Evolutionary conservation across 2,329 filamentous ascomycete genomes (phyloP), one percentile per base, ranked within the genome.

Genomic region (Alternaria postmessia): DNA sequence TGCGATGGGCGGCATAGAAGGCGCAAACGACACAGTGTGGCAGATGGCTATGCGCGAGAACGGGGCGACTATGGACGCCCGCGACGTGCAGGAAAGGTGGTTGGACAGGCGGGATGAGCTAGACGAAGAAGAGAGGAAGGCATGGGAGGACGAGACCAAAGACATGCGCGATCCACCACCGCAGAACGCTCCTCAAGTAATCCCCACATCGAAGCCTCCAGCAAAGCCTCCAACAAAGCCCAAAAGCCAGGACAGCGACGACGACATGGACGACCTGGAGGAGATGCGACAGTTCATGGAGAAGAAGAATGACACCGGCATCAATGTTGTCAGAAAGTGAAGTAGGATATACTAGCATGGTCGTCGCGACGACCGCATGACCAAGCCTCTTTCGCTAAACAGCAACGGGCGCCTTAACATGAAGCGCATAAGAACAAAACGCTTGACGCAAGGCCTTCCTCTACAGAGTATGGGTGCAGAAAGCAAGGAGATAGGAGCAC

Each of bases 11-110:
- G 87, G 90, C 5, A 91, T 93, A 0, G 93, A 97, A 76, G 94
- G 93, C 2, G 92, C 93, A 46, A 97, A 98, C 70, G 94, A 99
- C 76, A 94, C 91, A 7, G 88, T 99, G n/a, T 99, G 95, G 95
- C 92, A 96, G 73, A 89, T 98, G 44, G 93, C 95, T 3, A 96
- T 98, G 88, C 88, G 93, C 57, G 86, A 89, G 63, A 85, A 86
- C 3, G 81, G 85, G 67, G 85, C 86, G 59, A 87, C 88, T 36
- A 88, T 96, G 84, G 93, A 96, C 70, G 88, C 93, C 9, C 84
- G 90, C 61, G 94, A 99, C 79, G 89, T 98, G 64, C 95, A 99
- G 80, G 95, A 99, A 81, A 86, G 95, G 62, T 99, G 95, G 95
- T 82, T 99, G 32, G 94, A 98, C 79, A 85, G 89, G 41, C 95